These are phyloP conservation scores for Hypsizygus marmoreus DNA, from an alignment of 768 basidiomycete species.

Conservation along the genomic window DNA sequence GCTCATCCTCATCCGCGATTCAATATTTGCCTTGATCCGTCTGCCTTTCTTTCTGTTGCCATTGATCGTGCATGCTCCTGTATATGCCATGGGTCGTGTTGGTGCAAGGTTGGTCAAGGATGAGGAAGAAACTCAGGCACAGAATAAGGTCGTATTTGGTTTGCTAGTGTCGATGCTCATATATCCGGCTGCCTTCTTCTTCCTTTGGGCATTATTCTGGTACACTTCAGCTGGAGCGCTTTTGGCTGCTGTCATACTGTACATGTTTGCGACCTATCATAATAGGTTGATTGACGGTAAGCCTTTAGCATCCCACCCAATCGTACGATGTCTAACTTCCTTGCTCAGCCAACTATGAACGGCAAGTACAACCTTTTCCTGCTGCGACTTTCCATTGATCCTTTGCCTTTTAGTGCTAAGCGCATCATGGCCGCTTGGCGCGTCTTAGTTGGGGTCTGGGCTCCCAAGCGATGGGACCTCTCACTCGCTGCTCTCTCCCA, in stretches of 20 bases:
- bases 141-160: constrained; percentile 94
- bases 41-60: constrained; percentile 92
- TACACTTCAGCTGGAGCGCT: constrained; percentile 75
- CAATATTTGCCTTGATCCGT: constrained; percentile 65
- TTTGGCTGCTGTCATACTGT: constrained; percentile 67
- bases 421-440: constrained; percentile 93
- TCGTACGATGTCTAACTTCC: constrained; percentile 18
- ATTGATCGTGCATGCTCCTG: constrained; percentile 78
- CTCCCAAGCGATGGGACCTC: constrained; percentile 81
- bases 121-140: constrained; percentile 94
- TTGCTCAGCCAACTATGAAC: constrained; percentile 68
- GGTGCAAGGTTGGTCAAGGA: constrained; percentile 77
- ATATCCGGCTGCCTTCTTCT: constrained; percentile 84
- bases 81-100: constrained; percentile 78
- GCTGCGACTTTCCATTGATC: constrained; percentile 5
- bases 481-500: constrained; percentile 70
- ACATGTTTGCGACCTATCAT: constrained; percentile 84
- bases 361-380: constrained; percentile 48
- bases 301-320: constrained; percentile 24
- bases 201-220: constrained; percentile 82
- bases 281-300: constrained; percentile 82
- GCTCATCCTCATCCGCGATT: constrained; percentile 75
- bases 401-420: constrained; percentile 62
- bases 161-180: constrained; percentile 70
- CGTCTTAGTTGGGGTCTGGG: constrained; percentile 94